Evolutionary conservation across 306 rosid species (phyloP), one percentile per base, ranked within the genome.

Genomic region (Geum urbanum): DNA sequence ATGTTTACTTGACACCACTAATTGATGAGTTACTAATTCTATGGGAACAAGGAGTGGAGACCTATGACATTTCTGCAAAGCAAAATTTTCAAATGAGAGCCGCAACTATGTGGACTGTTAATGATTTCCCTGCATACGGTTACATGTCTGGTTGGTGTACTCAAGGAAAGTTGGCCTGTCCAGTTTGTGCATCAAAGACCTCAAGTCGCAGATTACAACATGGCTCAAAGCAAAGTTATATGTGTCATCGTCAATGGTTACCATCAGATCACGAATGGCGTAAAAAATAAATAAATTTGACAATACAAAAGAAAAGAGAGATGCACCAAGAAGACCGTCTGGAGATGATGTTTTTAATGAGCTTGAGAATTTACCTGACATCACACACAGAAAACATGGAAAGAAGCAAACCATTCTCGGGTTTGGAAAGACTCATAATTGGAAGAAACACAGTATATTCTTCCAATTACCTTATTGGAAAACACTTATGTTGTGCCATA

Each of bases 11-110:
- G 11, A 6, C 22, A 1, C 35, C 46, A 0, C 16, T 70, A 8
- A 70, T 70, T 22, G 32, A 70, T 5, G 46, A 70, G 32, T 43
- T 70, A n/a, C 11, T 5, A 15, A 50, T 16, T 7, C 27, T 70
- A 8, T 67, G 46, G 55, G 44, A 48, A 32, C 8, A 2, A 10
- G 48, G 50, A 18, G 19, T 37, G 0, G 14, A 48, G 19, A 60
- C 50, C 0, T 47, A 48, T 35, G 75, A 72, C 11, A 27, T 32
- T 8, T 44, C 15, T 10, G 22, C 8, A 63, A 43, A 7, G n/a
- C 15, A 65, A 3, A 65, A 65, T 65, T 65, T 65, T 65, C 40
- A 44, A 13, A 44, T 65, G 53, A 12, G 19, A 44, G 53, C 41
- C 6, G 18, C 70, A 44, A 2, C 47, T 7, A 0, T 65, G 5